Percentiles rank a stretch among this genome's conserved stretches.
phyloP scores from a whole-genome alignment of 164 flowering plant species.

The Vitis labrusca region DNA sequence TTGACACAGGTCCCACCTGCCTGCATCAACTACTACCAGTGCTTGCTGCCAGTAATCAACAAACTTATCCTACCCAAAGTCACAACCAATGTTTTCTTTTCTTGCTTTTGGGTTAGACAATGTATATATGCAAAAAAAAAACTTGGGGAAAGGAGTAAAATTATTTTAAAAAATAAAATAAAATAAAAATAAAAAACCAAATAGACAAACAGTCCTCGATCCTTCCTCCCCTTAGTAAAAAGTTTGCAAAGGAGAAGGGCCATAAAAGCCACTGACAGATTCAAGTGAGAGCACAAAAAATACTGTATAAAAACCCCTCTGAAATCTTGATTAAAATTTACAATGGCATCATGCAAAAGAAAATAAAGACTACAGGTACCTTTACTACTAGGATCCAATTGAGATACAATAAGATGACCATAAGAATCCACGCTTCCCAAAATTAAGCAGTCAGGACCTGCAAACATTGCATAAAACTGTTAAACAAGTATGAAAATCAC shows the following conservation, averaged over 20 bases:
- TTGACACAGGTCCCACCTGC: background rate
- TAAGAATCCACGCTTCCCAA: constrained; percentile 85
- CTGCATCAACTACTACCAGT: background rate
- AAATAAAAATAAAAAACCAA: no score
- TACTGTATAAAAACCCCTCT: no score
- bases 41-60: background rate
- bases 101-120: background rate
- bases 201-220: no score
- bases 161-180: no score
- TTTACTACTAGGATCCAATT: constrained; percentile 46
- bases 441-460: constrained; percentile 45
- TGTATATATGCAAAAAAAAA: no score
- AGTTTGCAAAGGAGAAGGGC: background rate
- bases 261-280: background rate
- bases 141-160: no score
- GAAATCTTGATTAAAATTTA: no score
- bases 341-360: no score
- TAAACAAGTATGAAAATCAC: background rate
- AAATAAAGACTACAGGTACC: constrained; percentile 27
- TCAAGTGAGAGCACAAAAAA: background rate
- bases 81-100: background rate
- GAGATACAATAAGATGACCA: constrained; percentile 83
- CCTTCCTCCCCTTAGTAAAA: background rate
- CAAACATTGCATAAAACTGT: constrained; percentile 1
- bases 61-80: background rate